Evolutionary conservation across 441 rosid species (phyloP), one percentile per base, ranked within the genome.

Genomic region (Daphne laureola): DNA sequence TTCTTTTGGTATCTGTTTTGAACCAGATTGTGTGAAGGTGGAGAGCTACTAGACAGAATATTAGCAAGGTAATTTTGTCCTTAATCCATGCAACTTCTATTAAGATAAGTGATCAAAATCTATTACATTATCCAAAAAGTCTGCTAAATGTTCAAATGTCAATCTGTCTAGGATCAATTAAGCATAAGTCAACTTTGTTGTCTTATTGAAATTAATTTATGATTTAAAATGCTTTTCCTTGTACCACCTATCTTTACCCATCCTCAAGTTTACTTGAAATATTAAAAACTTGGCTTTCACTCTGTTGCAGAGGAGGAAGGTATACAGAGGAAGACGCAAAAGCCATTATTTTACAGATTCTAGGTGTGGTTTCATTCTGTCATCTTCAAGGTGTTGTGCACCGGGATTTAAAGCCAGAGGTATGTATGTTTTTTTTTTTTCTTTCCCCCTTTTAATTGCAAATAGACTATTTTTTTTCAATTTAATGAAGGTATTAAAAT

Each of bases 341-440:
- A 73, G 82, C 74, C 46, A 83, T 85, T 59, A 54, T 87, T 46
- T 73, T 78, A 71, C 98, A 87, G 65, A 87, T 91, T 62, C 74
- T 91, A 43, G 76, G 78, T 17, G 87, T 87, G 51, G 96, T 82
- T 68, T 72, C 96, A 26, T 90, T 87, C 79, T 90, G 96, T 75
- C 98, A 90, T 77, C 93, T 91, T 64, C 96, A 91, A 74, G 98
- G 98, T 31, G 95, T 91, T 44, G 98, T 87, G 16, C 98, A 91
- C 59, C 87, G 96, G 3, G 96, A 87, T 75, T 71, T 91, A 56
- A 91, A 91, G 71, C 98, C 98, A 25, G 98, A 91, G 90, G 98
- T 91, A 42, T 53, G 54, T 67, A n/a, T 49, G 55, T 41, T n/a
- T n/a, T n/a, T n/a, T n/a, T n/a, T n/a, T n/a, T n/a, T n/a, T n/a